Conservation (phyloP, 1,284 basidiomycete genomes). For the Boletus mariae region DNA sequence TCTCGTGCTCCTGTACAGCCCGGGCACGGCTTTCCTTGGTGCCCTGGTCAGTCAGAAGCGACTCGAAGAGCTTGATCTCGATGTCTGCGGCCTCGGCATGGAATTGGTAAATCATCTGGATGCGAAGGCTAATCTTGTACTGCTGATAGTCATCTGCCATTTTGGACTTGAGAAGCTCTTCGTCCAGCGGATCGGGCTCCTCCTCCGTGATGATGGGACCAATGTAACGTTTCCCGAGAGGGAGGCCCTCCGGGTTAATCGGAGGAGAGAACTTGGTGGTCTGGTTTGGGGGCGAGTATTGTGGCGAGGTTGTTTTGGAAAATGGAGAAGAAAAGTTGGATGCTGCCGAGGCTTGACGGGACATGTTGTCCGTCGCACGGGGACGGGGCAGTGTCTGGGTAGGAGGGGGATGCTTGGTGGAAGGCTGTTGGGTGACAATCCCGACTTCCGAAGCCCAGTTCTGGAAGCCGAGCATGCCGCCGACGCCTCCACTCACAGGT, state of each 20-base stretch:
- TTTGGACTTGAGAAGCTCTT: constrained; percentile 29
- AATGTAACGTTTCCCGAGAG: constrained; percentile 39
- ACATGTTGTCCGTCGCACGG: constrained; percentile 29
- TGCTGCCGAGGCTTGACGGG: constrained; percentile 27
- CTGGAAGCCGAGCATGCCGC: constrained; percentile 25
- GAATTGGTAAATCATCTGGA: constrained; percentile 54
- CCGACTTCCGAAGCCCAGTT: constrained; percentile 32
- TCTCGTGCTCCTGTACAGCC: constrained; percentile 45
- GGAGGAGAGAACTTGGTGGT: constrained; percentile 27
- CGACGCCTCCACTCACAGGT: constrained; percentile 7
- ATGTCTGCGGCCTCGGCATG: constrained; percentile 46
- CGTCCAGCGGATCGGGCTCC: constrained; percentile 33
- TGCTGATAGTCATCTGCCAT: constrained; percentile 43
- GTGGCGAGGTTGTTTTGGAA: constrained; percentile 23
- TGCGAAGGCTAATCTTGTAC: constrained; percentile 48
- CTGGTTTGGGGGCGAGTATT: constrained; percentile 22
- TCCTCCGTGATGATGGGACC: constrained; percentile 46
- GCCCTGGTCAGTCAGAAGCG: constrained; percentile 34
- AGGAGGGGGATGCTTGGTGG: constrained; percentile 11
- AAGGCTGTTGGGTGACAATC: constrained; percentile 20
- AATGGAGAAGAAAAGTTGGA: constrained; percentile 24
- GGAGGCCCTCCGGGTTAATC: constrained; percentile 15
- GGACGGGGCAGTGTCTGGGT: constrained; percentile 19
- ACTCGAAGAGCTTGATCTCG: constrained; percentile 44
- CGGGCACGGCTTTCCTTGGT: constrained; percentile 31